Evolutionary conservation across 2,329 filamentous ascomycete species (phyloP).

Genomic region (Teratosphaeria pseudoeucalypti): DNA sequence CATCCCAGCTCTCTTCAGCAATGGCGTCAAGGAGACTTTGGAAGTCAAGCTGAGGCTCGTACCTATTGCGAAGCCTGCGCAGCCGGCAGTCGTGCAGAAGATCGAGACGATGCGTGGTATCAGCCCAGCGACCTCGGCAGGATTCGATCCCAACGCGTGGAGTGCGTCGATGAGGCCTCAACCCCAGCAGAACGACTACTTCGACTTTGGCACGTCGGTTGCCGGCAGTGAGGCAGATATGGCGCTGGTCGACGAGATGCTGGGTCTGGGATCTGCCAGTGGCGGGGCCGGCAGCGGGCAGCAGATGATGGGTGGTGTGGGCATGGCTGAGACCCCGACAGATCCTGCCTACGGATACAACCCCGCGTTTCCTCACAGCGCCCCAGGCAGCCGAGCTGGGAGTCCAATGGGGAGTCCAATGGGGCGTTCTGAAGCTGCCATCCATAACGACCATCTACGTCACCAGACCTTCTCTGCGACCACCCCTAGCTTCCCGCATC

Average conservation of each 20-base stretch:
- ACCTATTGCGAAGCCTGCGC: slow-evolving; percentile 56
- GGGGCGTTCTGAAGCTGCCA: slow-evolving; percentile 29
- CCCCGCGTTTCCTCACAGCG: slow-evolving; percentile 27
- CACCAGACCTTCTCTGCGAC: slow-evolving; percentile 24
- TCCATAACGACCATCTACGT: slow-evolving; percentile 21
- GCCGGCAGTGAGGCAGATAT: slow-evolving; percentile 11
- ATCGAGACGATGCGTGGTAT: slow-evolving; percentile 52
- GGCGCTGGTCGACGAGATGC: slow-evolving; percentile 21
- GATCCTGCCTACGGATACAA: slow-evolving; percentile 18
- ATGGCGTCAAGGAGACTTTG: slow-evolving; percentile 73
- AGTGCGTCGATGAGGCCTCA: slow-evolving; percentile 60
- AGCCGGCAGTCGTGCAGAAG: slow-evolving; percentile 50
- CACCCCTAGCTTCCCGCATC: slow-evolving; percentile 16
- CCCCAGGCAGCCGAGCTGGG: slow-evolving; percentile 32
- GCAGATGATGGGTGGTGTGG: slow-evolving; percentile 16
- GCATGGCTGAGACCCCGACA: slow-evolving; percentile 23
- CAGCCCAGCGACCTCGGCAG: slow-evolving; percentile 47
- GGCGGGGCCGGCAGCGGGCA: slow-evolving; percentile 12
- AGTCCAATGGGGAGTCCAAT: slow-evolving; percentile 40
- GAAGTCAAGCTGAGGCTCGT: slow-evolving; percentile 87
- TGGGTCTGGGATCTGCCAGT: slow-evolving; percentile 16
- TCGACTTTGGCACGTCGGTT: slow-evolving; percentile 13
- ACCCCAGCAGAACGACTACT: slow-evolving; percentile 17
- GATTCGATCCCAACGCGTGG: slow-evolving; percentile 67
- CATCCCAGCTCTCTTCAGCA: slow-evolving; percentile 70